phyloP scores from a whole-genome alignment of 2,329 filamentous ascomycete genomes.

The Juglanconis juglandina region DNA sequence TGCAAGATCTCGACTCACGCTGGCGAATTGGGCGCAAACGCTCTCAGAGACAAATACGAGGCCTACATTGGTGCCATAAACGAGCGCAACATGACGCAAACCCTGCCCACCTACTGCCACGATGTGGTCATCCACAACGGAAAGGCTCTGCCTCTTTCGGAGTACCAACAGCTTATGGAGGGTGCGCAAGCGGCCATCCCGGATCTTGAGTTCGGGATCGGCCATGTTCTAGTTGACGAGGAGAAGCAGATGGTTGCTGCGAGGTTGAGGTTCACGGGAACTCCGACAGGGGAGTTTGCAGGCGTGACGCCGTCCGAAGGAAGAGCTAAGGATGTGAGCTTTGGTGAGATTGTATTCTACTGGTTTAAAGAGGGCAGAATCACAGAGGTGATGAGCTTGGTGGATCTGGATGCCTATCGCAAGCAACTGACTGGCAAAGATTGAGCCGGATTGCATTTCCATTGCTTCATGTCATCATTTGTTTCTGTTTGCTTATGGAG shows the following conservation, averaged over 20 bases:
- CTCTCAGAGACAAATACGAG: constrained; percentile 22
- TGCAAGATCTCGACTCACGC: neutral
- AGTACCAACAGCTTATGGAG: constrained; percentile 29
- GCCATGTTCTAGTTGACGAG: constrained; percentile 30
- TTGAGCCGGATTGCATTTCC: no score
- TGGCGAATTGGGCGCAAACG: no score
- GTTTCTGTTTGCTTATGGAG: no score
- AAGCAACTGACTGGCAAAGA: constrained; percentile 16
- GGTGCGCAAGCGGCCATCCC: constrained; percentile 26
- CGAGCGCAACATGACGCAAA: constrained; percentile 22
- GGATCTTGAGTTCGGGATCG: constrained; percentile 26
- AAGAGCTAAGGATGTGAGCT: constrained; percentile 20
- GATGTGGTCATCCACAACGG: constrained; percentile 29
- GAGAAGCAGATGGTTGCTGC: constrained; percentile 29
- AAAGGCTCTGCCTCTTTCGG: constrained; percentile 19
- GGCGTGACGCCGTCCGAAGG: constrained; percentile 29
- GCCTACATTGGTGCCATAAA: constrained; percentile 33
- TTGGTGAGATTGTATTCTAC: constrained; percentile 34
- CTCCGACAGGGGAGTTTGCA: constrained; percentile 24
- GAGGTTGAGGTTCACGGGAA: constrained; percentile 29
- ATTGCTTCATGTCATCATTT: no score
- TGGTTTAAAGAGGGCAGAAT: constrained; percentile 31
- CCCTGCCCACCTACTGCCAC: constrained; percentile 28
- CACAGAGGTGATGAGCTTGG: constrained; percentile 30
- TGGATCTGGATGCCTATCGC: constrained; percentile 28